Evolutionary conservation across 1,284 basidiomycete genomes (phyloP).

Genomic region (Volvariella surrecta): DNA sequence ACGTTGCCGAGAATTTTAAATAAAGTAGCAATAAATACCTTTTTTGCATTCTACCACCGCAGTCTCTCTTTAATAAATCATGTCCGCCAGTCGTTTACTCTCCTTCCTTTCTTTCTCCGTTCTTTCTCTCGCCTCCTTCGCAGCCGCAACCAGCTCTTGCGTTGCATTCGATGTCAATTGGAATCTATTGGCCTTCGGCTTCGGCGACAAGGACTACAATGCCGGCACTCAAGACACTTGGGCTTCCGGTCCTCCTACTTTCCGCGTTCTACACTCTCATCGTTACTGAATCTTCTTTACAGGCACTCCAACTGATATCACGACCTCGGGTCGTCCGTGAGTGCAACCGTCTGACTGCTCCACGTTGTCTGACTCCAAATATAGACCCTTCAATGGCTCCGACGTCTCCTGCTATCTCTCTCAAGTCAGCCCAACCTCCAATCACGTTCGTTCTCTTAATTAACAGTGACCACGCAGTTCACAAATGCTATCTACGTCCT

Average conservation of each 20-base stretch:
- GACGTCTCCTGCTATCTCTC: constrained; percentile 69
- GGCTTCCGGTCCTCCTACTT: constrained; percentile 39
- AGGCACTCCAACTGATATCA: constrained; percentile 57
- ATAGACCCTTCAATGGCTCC: constrained; percentile 57
- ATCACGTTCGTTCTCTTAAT: constrained; percentile 1
- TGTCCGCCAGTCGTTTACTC: constrained; percentile 16
- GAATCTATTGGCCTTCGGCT: constrained; percentile 68
- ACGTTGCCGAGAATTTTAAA: too few relatives aligned
- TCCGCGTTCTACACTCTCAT: constrained; percentile 5
- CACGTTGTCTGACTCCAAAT: constrained; percentile 2
- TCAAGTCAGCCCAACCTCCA: constrained; percentile 29
- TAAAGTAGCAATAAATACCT: too few relatives aligned
- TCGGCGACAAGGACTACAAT: constrained; percentile 67
- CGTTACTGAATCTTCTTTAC: constrained; percentile 5
- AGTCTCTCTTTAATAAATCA: too few relatives aligned
- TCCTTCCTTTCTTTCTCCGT: constrained; percentile 53
- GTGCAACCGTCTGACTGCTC: constrained; percentile 18
- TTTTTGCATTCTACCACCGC: too few relatives aligned
- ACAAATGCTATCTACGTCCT: constrained; percentile 74
- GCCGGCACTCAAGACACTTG: constrained; percentile 59
- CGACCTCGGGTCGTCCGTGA: constrained; percentile 59
- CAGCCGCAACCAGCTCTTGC: constrained; percentile 42
- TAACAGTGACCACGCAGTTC: constrained; percentile 32
- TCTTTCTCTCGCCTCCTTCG: constrained; percentile 30
- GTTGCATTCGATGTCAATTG: constrained; percentile 61